A percentile compares a stretch with the other conserved stretches of the same genome.
Evolutionary conservation across 805 yeast genomes (phyloP).

Genomic region (Saccharomycopsis fermentans): DNA sequence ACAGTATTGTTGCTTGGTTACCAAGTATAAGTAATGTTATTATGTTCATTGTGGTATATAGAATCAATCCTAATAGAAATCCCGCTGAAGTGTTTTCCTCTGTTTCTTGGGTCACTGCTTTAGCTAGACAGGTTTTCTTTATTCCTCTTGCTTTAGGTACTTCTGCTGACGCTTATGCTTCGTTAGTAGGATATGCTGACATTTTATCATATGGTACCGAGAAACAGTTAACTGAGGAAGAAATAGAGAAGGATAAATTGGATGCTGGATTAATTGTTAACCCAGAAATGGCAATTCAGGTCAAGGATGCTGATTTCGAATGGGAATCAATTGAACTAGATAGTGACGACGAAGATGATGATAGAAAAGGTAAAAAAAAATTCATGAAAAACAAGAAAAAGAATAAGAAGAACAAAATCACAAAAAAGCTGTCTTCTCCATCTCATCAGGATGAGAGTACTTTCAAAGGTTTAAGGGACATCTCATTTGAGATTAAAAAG

Average conservation of each 20-base stretch:
- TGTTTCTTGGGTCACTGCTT: constrained; percentile 52
- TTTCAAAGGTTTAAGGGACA: constrained; percentile 23
- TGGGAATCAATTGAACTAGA: constrained; percentile 41
- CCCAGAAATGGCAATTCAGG: constrained; percentile 33
- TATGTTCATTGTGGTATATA: constrained; percentile 35
- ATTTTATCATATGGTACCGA: constrained; percentile 41
- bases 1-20: constrained; percentile 42
- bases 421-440: not conserved
- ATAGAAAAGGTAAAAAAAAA: constrained; percentile 4
- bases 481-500: constrained; percentile 38
- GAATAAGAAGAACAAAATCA: not conserved
- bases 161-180: constrained; percentile 57
- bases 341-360: constrained; percentile 20
- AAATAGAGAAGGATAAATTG: constrained; percentile 22
- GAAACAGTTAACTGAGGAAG: constrained; percentile 21
- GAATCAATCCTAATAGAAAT: constrained; percentile 28
- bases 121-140: constrained; percentile 54
- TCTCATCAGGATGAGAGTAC: constrained; percentile 4
- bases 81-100: constrained; percentile 66
- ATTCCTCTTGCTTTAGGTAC: constrained; percentile 63
- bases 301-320: constrained; percentile 46
- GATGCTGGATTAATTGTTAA: not conserved
- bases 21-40: constrained; percentile 50
- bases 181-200: constrained; percentile 46
- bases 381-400: not conserved